Conservation (phyloP, 1,139 yeast species). For the Hanseniaspora gamundiae region DNA sequence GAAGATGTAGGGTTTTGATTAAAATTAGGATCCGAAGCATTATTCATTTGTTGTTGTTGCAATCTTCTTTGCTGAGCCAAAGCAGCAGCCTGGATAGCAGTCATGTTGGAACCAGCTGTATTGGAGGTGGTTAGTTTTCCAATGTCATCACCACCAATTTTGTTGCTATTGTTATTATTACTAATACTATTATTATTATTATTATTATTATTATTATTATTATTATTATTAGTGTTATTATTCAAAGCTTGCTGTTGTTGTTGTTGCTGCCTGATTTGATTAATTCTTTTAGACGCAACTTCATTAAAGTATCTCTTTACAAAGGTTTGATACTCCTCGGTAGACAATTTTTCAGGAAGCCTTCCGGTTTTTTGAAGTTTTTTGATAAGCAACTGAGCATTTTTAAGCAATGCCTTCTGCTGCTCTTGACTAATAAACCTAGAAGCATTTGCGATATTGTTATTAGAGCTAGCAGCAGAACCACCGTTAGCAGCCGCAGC, state of each 20-base stretch:
- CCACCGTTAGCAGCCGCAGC: neutral
- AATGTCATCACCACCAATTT: slow-evolving; percentile 9
- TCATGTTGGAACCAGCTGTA: slow-evolving; percentile 1
- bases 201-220: slow-evolving; percentile 9
- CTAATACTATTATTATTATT: slow-evolving; percentile 9
- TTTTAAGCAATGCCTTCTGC: slow-evolving; percentile 23
- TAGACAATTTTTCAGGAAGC: slow-evolving; percentile 24
- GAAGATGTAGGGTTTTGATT: neutral
- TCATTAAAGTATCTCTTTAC: slow-evolving; percentile 28
- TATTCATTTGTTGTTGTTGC: slow-evolving; percentile 8
- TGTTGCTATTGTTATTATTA: slow-evolving; percentile 12
- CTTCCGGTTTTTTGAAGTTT: slow-evolving; percentile 27
- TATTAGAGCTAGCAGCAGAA: slow-evolving; percentile 8
- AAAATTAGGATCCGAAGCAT: slow-evolving; percentile 2
- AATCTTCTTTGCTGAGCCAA: slow-evolving; percentile 8
- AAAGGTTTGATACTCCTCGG: slow-evolving; percentile 22
- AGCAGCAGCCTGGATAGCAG: slow-evolving; percentile 12
- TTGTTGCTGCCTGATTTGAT: slow-evolving; percentile 11
- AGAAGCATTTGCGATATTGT: slow-evolving; percentile 10
- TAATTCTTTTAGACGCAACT: slow-evolving; percentile 29
- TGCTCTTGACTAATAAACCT: slow-evolving; percentile 18
- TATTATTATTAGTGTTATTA: slow-evolving; percentile 11
- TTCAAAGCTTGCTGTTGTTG: slow-evolving; percentile 9
- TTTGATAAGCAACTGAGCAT: slow-evolving; percentile 26
- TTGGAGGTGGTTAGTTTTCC: neutral